A percentile compares a stretch with the other conserved stretches of the same genome.
phyloP scores from a whole-genome alignment of 352 stramenopile species.

The Phytophthora tentaculata region DNA sequence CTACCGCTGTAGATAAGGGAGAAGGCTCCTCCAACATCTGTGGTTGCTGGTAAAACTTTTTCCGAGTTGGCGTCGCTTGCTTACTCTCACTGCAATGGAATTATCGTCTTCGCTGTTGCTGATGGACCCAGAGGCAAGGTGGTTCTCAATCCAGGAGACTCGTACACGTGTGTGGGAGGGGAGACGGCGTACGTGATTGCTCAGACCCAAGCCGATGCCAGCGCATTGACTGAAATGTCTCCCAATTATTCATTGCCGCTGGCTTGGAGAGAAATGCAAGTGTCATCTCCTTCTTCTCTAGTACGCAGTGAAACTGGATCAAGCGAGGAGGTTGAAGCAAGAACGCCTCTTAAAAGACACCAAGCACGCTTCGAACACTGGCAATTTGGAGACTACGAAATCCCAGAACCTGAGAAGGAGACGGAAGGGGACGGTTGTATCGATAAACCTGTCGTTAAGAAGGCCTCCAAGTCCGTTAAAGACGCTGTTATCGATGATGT shows the following conservation, averaged over 20 bases:
- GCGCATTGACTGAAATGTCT: conserved; percentile 37
- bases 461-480: conserved; percentile 29
- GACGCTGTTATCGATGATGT: conserved; percentile 65
- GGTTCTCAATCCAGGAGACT: conserved; percentile 78
- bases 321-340: conserved; percentile 20
- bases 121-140: conserved; percentile 50
- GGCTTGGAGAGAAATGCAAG: conserved; percentile 42
- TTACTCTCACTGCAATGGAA: conserved; percentile 75
- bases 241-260: conserved; percentile 36
- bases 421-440: conserved; percentile 22
- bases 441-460: conserved; percentile 15
- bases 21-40: conserved; percentile 49
- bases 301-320: conserved; percentile 32
- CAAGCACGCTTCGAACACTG: conserved; percentile 41
- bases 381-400: conserved; percentile 33
- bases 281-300: conserved; percentile 35
- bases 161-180: conserved; percentile 71
- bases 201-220: conserved; percentile 50
- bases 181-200: conserved; percentile 83
- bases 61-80: conserved; percentile 78
- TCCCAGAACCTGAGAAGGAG: conserved; percentile 38
- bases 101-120: conserved; percentile 80
- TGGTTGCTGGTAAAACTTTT: conserved; percentile 77
- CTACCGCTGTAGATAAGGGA: conserved; percentile 33
- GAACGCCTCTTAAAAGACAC: conserved; percentile 28